Conservation (phyloP, 2,329 filamentous ascomycete genomes). For the Xylariaceae sp. region DNA sequence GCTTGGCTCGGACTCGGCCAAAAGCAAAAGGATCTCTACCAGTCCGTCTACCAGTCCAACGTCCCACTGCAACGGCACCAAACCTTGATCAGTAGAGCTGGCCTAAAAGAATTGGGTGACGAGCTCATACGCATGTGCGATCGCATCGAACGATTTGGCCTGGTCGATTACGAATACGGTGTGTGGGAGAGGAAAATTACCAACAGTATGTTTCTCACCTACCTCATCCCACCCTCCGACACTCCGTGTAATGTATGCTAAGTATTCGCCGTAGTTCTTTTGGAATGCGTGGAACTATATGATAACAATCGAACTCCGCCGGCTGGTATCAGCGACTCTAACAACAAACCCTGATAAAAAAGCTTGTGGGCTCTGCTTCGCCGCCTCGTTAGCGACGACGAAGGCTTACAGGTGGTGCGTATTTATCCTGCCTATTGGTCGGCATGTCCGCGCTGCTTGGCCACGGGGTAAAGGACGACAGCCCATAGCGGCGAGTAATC, state of each 20-base stretch:
- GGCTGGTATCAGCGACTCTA: too few species aligned
- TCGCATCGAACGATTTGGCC: slow-evolving; percentile 78
- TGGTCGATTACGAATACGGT: slow-evolving; percentile 96
- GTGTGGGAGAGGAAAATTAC: slow-evolving; percentile 94
- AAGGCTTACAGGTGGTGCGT: neutral
- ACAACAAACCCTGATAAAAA: too few species aligned
- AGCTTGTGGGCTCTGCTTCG: too few species aligned
- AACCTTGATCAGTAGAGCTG: slow-evolving; percentile 61
- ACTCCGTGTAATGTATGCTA: slow-evolving; percentile 9
- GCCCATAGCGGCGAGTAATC: slow-evolving; percentile 13
- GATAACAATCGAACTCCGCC: slow-evolving; percentile 25
- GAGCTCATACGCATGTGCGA: slow-evolving; percentile 81
- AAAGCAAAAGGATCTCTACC: slow-evolving; percentile 72
- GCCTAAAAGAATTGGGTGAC: slow-evolving; percentile 72
- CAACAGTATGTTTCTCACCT: slow-evolving; percentile 52
- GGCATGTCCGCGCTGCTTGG: neutral
- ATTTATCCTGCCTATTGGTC: too few species aligned
- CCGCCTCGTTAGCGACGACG: neutral
- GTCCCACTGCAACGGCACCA: slow-evolving; percentile 53
- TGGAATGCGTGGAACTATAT: slow-evolving; percentile 42
- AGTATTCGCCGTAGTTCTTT: slow-evolving; percentile 25
- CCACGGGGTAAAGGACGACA: slow-evolving; percentile 2
- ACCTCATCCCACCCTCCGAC: neutral
- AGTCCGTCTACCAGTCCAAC: slow-evolving; percentile 56
- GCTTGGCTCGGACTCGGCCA: slow-evolving; percentile 83